A percentile compares a stretch with the other conserved stretches of the same genome.
These are phyloP conservation scores for Cenchrus americanus DNA, from an alignment of 176 grass and related monocot genomes.

Conservation along the genomic window DNA sequence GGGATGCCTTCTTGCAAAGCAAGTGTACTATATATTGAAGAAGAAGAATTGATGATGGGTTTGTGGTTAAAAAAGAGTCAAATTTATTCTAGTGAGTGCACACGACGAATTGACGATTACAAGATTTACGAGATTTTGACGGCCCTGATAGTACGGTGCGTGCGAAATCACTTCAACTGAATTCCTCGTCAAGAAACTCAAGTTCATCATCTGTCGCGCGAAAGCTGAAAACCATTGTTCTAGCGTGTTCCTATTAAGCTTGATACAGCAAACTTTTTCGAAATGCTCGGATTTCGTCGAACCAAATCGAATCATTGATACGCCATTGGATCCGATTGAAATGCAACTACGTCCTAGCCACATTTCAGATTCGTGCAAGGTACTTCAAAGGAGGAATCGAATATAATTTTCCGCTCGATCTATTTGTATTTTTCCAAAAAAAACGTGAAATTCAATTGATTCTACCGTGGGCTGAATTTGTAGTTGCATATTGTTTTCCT, in stretches of 20 bases:
- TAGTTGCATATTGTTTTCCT: too few relatives aligned
- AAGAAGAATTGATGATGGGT: not conserved
- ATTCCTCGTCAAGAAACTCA: not conserved
- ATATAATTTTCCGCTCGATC: not conserved
- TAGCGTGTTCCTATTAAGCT: not conserved
- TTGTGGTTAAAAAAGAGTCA: not conserved
- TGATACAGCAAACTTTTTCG: not conserved
- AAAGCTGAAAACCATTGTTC: not conserved
- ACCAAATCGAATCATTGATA: not conserved
- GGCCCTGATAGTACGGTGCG: too few relatives aligned
- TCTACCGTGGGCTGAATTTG: not conserved
- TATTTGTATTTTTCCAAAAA: not conserved
- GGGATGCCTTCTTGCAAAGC: slow-evolving; percentile 29
- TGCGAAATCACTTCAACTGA: not conserved
- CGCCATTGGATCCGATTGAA: not conserved
- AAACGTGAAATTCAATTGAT: not conserved
- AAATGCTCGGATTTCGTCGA: not conserved
- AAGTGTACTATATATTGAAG: not conserved
- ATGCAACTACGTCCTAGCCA: not conserved
- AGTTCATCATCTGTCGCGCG: not conserved
- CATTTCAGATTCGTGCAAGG: not conserved
- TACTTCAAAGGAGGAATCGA: not conserved
- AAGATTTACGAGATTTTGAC: not conserved
- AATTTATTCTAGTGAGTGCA: not conserved
- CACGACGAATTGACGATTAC: not conserved